Percentiles rank a stretch among this genome's conserved stretches.
These are phyloP conservation scores for Rhodotorula sp. DNA, from an alignment of 1,284 basidiomycete species.

Conservation along the genomic window DNA sequence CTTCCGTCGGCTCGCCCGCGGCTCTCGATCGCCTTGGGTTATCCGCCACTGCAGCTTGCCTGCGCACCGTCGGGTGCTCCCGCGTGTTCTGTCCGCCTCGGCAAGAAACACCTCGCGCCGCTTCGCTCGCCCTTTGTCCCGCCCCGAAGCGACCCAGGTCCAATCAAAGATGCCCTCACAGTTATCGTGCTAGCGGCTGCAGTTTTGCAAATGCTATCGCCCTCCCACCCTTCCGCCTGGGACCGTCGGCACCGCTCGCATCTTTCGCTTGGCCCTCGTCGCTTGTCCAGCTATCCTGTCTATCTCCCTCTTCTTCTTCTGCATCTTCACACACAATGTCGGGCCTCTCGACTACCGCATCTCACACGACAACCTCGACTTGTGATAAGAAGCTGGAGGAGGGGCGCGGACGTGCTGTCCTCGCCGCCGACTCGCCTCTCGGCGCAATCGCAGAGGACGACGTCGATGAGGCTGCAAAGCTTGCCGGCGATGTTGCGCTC, in stretches of 20 bases:
- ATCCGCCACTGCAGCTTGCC: no score
- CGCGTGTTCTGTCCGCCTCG: no score
- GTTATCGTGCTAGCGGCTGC: no score
- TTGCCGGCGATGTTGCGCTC: slow-evolving; percentile 18
- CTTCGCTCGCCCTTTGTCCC: no score
- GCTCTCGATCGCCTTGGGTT: no score
- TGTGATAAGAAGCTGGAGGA: slow-evolving; percentile 26
- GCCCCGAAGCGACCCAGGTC: no score
- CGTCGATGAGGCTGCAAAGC: slow-evolving; percentile 24
- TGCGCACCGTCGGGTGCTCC: no score
- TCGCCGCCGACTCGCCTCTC: background rate
- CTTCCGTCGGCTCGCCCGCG: no score
- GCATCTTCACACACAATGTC: background rate
- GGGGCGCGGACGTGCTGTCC: slow-evolving; percentile 1
- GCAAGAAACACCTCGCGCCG: no score
- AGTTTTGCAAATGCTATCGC: background rate
- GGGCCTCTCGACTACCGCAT: background rate
- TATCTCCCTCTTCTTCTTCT: background rate
- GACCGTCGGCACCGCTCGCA: background rate
- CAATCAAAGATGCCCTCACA: no score
- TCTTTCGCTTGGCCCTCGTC: background rate
- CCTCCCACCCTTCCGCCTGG: background rate
- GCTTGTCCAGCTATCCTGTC: background rate
- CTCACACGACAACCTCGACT: slow-evolving; percentile 9
- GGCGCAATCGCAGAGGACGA: slow-evolving; percentile 12